Base-by-base conservation (phyloP, 331 rosid genomes). In the Rhamnella rubrinervis region DNA sequence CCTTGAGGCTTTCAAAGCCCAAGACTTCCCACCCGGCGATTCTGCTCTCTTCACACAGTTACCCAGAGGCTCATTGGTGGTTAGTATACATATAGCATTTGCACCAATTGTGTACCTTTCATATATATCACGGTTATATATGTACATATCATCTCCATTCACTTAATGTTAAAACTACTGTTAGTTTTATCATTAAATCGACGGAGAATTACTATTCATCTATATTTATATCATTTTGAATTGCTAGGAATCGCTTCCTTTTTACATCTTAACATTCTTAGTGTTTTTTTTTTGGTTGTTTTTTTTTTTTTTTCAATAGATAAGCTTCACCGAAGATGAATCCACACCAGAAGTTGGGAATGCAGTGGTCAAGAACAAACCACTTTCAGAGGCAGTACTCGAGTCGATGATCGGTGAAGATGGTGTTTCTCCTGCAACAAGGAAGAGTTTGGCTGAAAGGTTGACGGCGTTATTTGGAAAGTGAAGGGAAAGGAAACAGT, bases 401-500 rank as follows among this genome's bases (percentile, higher is more conserved):
- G 96, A 86, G 75, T 86, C 97, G 0, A 88, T 93, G 61, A 57
- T 93, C 1, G 96, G 98, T 0, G 81, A 85, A 80, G 55, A 76
- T 61, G 96, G 97, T 6, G 98, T 90, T 66, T 86, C 96, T 50
- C 98, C 98, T 4, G 89, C n/a, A 14, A 81, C 92, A 18, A 90
- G 78, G 76, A 64, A 70, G 47, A 85, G 84, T 76, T 76, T 93
- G 76, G 90, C 98, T 6, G 11, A 69, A 39, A 82, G 90, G 28
- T 63, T 86, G 1, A 49, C 59, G 2, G 62, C 72, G 20, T 55
- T 84, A 56, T 66, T 91, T 28, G 74, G 74, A 2, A 77, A 55
- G 19, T 31, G 35, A 31, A 31, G 35, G 31, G 31, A 26, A 26
- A 26, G 31, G 31, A 26, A 26, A 26, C 31, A 26, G 31, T 26